Percentiles rank a stretch among this genome's conserved stretches.
Evolutionary conservation across 2,329 filamentous ascomycete genomes (phyloP).

Genomic region (Neonectria hederae): DNA sequence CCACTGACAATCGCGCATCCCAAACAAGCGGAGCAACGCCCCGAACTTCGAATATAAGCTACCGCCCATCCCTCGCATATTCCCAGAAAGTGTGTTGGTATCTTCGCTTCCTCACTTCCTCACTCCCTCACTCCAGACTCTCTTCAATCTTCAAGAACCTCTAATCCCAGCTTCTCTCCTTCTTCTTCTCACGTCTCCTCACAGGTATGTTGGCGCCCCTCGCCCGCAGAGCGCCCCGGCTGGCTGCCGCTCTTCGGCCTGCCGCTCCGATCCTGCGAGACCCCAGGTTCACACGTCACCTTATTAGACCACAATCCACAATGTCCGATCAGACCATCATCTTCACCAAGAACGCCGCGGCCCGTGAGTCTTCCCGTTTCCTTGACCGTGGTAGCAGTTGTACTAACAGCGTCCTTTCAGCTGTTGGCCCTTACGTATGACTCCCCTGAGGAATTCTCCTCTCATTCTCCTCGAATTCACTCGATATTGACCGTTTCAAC

Average conservation of each 20-base stretch:
- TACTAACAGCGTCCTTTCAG: conserved; percentile 47
- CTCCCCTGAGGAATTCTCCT: conserved; percentile 22
- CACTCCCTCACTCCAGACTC: neutral
- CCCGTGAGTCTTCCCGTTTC: conserved; percentile 56
- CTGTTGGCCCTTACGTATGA: conserved; percentile 71
- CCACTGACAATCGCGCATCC: conserved; percentile 18
- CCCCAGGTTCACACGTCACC: conserved; percentile 45
- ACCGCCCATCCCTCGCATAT: conserved; percentile 6
- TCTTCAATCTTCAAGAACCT: neutral
- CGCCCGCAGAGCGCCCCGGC: conserved; percentile 37
- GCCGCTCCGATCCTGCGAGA: conserved; percentile 27
- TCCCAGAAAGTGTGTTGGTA: conserved; percentile 14
- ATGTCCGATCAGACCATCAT: conserved; percentile 62
- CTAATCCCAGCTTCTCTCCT: neutral
- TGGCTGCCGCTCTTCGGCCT: conserved; percentile 31
- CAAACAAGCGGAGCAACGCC: conserved; percentile 22
- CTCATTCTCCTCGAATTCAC: neutral
- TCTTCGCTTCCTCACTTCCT: neutral
- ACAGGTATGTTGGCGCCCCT: conserved; percentile 37
- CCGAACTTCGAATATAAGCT: conserved; percentile 24
- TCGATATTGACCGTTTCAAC: conserved; percentile 30
- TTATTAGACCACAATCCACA: conserved; percentile 48
- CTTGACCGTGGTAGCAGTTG: neutral
- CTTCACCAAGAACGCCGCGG: conserved; percentile 67
- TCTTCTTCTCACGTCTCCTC: neutral